Percentiles rank a stretch among this genome's conserved stretches.
Conservation (phyloP, 495 filamentous ascomycete genomes). For the Podospora pseudoanserina region DNA sequence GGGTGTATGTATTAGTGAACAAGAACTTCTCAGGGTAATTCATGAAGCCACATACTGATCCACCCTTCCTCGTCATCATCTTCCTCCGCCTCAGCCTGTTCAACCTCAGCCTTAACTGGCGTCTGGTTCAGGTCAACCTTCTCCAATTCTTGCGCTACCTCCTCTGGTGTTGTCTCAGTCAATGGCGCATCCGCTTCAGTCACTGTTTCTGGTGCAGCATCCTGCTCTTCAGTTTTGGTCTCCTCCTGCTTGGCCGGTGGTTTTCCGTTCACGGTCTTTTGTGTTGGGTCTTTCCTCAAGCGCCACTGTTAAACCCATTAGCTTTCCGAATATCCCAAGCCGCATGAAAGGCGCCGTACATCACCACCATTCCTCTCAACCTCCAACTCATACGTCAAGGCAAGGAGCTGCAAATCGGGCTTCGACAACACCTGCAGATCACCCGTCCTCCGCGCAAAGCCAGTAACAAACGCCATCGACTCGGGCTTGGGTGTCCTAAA, state of each 20-base stretch:
- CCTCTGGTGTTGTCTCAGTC: neutral
- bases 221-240: slow-evolving; percentile 8
- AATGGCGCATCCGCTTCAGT: slow-evolving; percentile 12
- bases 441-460: slow-evolving; percentile 86
- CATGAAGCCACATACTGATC: slow-evolving; percentile 56
- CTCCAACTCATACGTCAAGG: slow-evolving; percentile 87
- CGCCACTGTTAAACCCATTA: slow-evolving; percentile 54
- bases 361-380: slow-evolving; percentile 75
- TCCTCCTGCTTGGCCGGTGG: slow-evolving; percentile 45
- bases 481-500: slow-evolving; percentile 67
- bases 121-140: slow-evolving; percentile 13
- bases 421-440: slow-evolving; percentile 82
- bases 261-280: slow-evolving; percentile 71
- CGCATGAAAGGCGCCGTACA: slow-evolving; percentile 12
- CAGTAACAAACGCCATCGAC: slow-evolving; percentile 72
- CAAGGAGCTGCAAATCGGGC: slow-evolving; percentile 83
- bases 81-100: slow-evolving; percentile 24
- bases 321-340: neutral
- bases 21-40: neutral
- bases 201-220: slow-evolving; percentile 13
- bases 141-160: slow-evolving; percentile 31
- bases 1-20: neutral
- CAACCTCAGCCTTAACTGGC: slow-evolving; percentile 35
- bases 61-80: slow-evolving; percentile 48
- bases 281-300: slow-evolving; percentile 68